Evolutionary conservation across 2,329 filamentous ascomycete species (phyloP).

Genomic region (Beauveria sp.): DNA sequence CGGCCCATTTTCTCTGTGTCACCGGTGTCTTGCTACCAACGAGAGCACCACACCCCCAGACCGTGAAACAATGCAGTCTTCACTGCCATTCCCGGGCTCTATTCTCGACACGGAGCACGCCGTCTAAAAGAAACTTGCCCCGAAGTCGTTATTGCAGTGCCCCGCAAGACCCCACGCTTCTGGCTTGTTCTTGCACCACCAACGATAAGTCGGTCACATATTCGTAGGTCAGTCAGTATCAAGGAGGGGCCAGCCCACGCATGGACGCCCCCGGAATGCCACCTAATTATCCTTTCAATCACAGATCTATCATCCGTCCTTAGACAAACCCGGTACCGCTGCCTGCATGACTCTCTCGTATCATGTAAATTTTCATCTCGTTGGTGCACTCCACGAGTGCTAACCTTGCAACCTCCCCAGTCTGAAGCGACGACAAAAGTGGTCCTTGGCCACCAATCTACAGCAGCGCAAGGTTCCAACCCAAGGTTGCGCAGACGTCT

Average conservation of each 20-base stretch:
- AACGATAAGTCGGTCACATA: conserved; percentile 5
- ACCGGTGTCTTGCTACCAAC: not conserved
- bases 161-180: conserved; percentile 6
- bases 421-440: conserved; percentile 7
- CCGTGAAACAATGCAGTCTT: not conserved
- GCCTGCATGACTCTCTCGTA: not conserved
- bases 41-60: not conserved
- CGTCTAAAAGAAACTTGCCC: conserved; percentile 1
- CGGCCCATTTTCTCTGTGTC: not conserved
- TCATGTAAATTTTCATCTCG: conserved; percentile 1
- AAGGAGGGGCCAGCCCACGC: conserved; percentile 5
- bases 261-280: conserved; percentile 5
- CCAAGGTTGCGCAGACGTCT: conserved; percentile 1
- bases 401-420: conserved; percentile 5
- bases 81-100: not conserved
- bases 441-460: conserved; percentile 3
- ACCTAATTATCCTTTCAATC: conserved; percentile 7
- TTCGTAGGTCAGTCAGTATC: conserved; percentile 5
- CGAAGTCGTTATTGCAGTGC: conserved; percentile 5
- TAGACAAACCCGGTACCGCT: not conserved
- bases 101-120: conserved; percentile 1
- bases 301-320: conserved; percentile 6
- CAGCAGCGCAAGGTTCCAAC: not conserved
- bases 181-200: conserved; percentile 2
- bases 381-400: conserved; percentile 8